These are phyloP conservation scores for Amniculicola lignicola DNA, from an alignment of 495 filamentous ascomycete genomes.

Conservation along the genomic window DNA sequence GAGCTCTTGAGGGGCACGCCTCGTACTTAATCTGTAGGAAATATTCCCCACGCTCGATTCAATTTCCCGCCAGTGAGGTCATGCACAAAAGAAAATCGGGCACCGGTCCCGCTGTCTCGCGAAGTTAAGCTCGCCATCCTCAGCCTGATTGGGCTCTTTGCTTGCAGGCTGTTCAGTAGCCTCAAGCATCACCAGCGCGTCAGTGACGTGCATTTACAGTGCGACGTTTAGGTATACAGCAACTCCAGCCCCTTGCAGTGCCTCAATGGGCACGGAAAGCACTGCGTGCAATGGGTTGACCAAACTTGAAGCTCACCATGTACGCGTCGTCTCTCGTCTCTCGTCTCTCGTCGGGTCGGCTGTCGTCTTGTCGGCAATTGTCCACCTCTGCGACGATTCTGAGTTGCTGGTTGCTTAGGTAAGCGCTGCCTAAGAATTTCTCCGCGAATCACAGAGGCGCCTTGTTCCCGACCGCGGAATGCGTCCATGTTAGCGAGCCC, in stretches of 20 bases:
- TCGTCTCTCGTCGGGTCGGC: too few species aligned
- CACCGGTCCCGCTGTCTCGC: constrained; percentile 1
- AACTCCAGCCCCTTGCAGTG: background rate
- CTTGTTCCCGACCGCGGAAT: constrained; percentile 8
- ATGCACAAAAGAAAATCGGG: constrained; percentile 16
- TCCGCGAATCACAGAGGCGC: constrained; percentile 10
- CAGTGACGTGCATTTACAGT: background rate
- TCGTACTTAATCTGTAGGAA: constrained; percentile 1
- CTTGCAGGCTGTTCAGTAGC: background rate
- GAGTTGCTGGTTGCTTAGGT: too few species aligned
- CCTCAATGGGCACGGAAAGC: background rate
- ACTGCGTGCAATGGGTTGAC: background rate
- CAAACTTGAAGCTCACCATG: too few species aligned
- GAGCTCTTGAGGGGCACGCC: constrained; percentile 25
- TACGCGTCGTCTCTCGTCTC: too few species aligned
- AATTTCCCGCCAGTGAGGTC: constrained; percentile 30
- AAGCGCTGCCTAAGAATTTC: constrained; percentile 13
- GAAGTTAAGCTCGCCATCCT: constrained; percentile 1
- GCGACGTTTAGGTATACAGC: constrained; percentile 5
- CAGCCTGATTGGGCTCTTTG: constrained; percentile 24
- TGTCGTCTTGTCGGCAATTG: too few species aligned
- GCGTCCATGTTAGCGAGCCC: too few species aligned
- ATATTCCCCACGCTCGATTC: constrained; percentile 8
- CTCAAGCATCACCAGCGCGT: constrained; percentile 4
- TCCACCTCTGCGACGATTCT: too few species aligned